Base-by-base conservation (phyloP, 495 filamentous ascomycete species). In the Elasticomyces elasticus region DNA sequence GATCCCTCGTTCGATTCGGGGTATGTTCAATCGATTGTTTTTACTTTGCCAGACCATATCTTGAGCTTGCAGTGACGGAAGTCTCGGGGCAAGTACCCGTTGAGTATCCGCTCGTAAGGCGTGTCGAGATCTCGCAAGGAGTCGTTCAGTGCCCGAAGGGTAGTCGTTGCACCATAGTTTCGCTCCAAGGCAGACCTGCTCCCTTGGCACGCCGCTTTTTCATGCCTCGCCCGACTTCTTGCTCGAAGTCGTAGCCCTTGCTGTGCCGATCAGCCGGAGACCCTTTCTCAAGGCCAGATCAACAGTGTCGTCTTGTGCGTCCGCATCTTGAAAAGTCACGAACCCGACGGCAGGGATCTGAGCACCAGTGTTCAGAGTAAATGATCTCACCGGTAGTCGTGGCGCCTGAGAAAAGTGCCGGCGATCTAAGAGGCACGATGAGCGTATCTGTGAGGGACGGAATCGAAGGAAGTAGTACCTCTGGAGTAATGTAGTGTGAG, bases 141-240 rank as follows among this genome's bases (percentile, higher is more conserved):
- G 19, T 40, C 49, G 12, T 52, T 33, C 12, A 52, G 27, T 9
- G 49, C 49, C 15, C 30, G 49, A 33, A 41, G 38, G 49, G 20
- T 28, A 41, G 33, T 40, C 49, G 40, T 52, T 52, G 33, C 49
- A 52, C 49, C 49, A 52, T 23, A 52, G 49, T 30, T 52, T 52
- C 49, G 49, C 41, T 7, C 15, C 33, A 10, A 52, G 12, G 33
- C 38, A 52, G 17, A 52, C 12, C 17, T 52, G 23, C 19, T 40
- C 30, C 22, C 49, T 35, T 17, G 28, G 9, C 12, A 52, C 49
- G 23, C 49, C 35, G 23, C 49, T 52, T 41, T 30, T 52, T 52
- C 9, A 52, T 30, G 1, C 49, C 49, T 52, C 49, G 26, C 17
- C 49, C 49, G 19, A 52, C 49, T 52, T 52, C 15, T 20, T 52